These are phyloP conservation scores for Tetradesmus lagerheimii DNA, from an alignment of 139 green algal genomes.

Conservation along the genomic window DNA sequence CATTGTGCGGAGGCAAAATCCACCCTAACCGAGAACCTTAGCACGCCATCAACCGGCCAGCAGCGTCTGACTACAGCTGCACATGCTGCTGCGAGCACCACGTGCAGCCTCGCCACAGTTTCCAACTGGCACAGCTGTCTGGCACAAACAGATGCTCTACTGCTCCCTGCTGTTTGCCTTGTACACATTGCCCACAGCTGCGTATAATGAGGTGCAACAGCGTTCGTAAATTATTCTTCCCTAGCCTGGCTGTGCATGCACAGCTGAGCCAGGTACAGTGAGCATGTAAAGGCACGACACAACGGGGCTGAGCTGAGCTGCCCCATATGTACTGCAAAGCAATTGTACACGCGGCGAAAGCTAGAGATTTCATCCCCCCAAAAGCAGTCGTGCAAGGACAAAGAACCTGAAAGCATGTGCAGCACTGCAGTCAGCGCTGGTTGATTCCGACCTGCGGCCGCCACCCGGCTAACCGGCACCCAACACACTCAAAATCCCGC, in stretches of 20 bases:
- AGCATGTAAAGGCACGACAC: not conserved
- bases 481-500: not conserved
- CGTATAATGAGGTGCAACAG: too few relatives aligned
- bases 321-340: not conserved
- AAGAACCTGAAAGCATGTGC: not conserved
- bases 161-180: too few relatives aligned
- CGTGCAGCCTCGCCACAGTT: too few relatives aligned
- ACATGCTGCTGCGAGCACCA: too few relatives aligned
- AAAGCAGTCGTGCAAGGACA: not conserved
- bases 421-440: not conserved
- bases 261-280: not conserved
- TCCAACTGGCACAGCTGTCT: too few relatives aligned
- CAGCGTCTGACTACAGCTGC: too few relatives aligned
- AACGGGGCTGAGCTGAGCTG: not conserved
- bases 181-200: too few relatives aligned
- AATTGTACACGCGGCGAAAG: too few relatives aligned
- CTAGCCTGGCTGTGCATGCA: not conserved
- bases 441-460: not conserved
- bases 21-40: not conserved
- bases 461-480: not conserved
- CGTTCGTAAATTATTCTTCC: too few relatives aligned
- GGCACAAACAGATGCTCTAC: too few relatives aligned
- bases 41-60: too few relatives aligned
- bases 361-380: too few relatives aligned
- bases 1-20: not conserved